Evolutionary conservation across 257 asterid species (phyloP).

Genomic region (Capsicum rhomboideum): DNA sequence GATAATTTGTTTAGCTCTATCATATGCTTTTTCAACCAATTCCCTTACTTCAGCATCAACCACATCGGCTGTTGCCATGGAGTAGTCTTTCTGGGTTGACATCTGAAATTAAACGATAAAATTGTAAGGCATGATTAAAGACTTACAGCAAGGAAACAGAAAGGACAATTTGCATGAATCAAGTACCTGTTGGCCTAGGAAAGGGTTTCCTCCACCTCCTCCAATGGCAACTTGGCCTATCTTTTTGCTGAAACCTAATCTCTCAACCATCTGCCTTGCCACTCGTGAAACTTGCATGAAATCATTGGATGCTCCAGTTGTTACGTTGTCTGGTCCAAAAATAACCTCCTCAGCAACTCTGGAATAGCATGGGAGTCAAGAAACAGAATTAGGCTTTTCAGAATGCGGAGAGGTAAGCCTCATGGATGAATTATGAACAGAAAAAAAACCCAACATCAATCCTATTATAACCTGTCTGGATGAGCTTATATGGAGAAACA

Average conservation of each 20-base stretch:
- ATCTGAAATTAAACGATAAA: conserved; percentile 9
- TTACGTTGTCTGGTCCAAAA: conserved; percentile 74
- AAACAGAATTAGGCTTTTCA: neutral
- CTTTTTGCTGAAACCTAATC: conserved; percentile 94
- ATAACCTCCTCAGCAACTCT: conserved; percentile 94
- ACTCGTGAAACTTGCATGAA: conserved; percentile 99
- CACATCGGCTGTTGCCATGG: conserved; percentile 94
- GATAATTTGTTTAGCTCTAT: conserved; percentile 58
- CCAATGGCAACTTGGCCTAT: conserved; percentile 96
- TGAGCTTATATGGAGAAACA: neutral
- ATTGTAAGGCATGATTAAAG: neutral
- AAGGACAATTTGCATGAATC: neutral
- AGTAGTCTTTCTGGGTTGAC: conserved; percentile 73
- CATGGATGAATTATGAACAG: neutral
- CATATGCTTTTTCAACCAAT: conserved; percentile 71
- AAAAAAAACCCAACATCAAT: neutral
- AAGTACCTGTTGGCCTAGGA: conserved; percentile 83
- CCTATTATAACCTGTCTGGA: neutral
- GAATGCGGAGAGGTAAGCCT: neutral
- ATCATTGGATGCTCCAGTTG: conserved; percentile 99
- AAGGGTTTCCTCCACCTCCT: conserved; percentile 88
- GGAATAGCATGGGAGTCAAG: conserved; percentile 3
- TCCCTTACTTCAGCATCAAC: conserved; percentile 90
- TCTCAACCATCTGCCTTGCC: conserved; percentile 97
- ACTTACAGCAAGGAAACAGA: neutral